These are phyloP conservation scores for Thelonectria olida DNA, from an alignment of 2,329 filamentous ascomycete species.

Conservation along the genomic window DNA sequence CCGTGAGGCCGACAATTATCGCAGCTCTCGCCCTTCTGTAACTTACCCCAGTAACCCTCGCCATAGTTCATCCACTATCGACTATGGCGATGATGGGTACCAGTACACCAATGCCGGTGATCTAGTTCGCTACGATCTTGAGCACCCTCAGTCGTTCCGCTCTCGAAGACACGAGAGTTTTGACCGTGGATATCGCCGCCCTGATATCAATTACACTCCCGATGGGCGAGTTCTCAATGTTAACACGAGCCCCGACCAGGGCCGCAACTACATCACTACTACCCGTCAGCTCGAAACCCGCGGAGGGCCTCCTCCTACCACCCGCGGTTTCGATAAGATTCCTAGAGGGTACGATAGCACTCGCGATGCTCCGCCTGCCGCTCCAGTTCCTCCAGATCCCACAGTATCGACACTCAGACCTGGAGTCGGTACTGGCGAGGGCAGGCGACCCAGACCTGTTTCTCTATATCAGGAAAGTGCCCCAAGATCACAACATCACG, in stretches of 20 bases:
- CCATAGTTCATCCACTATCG: conserved; percentile 54
- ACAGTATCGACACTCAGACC: conserved; percentile 34
- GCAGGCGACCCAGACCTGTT: conserved; percentile 53
- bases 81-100: conserved; percentile 68
- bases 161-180: conserved; percentile 62
- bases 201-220: conserved; percentile 61
- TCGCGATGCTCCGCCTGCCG: conserved; percentile 52
- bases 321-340: conserved; percentile 76
- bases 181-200: conserved; percentile 64
- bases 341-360: conserved; percentile 61
- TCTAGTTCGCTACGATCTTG: conserved; percentile 68
- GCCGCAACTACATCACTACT: conserved; percentile 51
- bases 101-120: conserved; percentile 72
- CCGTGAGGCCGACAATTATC: conserved; percentile 56
- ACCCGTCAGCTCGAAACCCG: conserved; percentile 50
- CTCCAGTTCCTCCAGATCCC: conserved; percentile 50
- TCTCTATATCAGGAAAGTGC: conserved; percentile 63
- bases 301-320: conserved; percentile 72
- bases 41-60: conserved; percentile 56
- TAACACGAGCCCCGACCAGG: conserved; percentile 54
- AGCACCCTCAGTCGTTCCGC: conserved; percentile 56
- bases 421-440: conserved; percentile 24
- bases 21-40: conserved; percentile 56
- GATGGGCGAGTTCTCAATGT: conserved; percentile 58
- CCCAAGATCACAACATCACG: conserved; percentile 53